Evolutionary conservation across 139 green algal species (phyloP).

Genomic region (Coelastrella sp.): DNA sequence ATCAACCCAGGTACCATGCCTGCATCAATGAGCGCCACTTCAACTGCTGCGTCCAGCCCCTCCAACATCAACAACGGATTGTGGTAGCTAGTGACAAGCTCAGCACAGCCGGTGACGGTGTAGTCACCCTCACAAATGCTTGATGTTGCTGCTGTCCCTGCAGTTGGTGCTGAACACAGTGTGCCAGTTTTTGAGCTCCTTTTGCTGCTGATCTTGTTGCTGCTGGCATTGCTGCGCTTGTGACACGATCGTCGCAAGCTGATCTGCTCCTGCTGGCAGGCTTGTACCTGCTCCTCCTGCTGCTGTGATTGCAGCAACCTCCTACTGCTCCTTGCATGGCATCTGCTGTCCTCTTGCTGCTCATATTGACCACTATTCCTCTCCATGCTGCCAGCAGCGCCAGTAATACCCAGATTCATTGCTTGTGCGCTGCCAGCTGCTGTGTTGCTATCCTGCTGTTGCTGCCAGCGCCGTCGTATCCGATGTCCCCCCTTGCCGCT

Average conservation of each 20-base stretch:
- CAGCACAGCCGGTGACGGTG: not conserved
- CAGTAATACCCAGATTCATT: no score
- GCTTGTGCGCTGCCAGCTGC: not conserved
- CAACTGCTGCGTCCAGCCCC: not conserved
- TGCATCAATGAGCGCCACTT: not conserved
- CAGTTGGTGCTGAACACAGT: not conserved
- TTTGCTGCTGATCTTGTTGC: slow-evolving; percentile 30
- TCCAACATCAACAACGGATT: slow-evolving; percentile 17
- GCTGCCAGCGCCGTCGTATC: not conserved
- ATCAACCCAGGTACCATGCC: slow-evolving; percentile 19
- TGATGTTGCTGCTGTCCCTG: not conserved
- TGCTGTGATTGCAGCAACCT: not conserved
- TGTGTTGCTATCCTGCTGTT: not conserved
- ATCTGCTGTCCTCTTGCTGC: no score
- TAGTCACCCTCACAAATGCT: not conserved
- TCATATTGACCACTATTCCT: not conserved
- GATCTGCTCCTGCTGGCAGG: not conserved
- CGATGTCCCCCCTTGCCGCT: not conserved
- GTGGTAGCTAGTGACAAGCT: slow-evolving; percentile 24
- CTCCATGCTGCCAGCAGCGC: not conserved
- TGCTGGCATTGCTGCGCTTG: slow-evolving; percentile 11
- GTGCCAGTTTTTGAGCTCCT: not conserved
- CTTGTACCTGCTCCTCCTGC: slow-evolving; percentile 12
- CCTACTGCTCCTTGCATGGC: no score
- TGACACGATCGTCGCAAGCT: not conserved